phyloP scores from a whole-genome alignment of 2,329 filamentous ascomycete genomes.

The Cryoendolithus antarcticus region DNA sequence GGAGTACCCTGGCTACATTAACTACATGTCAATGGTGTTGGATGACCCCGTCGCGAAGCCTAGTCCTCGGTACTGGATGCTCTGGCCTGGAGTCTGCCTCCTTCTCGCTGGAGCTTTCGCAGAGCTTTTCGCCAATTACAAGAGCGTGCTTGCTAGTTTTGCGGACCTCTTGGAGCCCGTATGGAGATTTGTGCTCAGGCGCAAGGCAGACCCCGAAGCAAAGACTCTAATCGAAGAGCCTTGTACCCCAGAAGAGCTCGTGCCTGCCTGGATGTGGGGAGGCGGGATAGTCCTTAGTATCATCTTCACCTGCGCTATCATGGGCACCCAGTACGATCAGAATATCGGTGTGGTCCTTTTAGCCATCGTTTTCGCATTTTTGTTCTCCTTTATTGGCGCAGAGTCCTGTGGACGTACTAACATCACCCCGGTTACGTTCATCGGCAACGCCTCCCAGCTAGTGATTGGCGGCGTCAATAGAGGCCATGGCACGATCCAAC shows the following conservation, averaged over 20 bases:
- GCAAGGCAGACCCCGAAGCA: too few relatives aligned
- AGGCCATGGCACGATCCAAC: conserved; percentile 37
- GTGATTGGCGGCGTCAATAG: conserved; percentile 53
- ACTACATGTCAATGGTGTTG: conserved; percentile 26
- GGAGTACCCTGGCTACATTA: conserved; percentile 28
- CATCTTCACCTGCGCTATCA: conserved; percentile 39
- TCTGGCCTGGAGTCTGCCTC: conserved; percentile 39
- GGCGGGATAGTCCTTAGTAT: conserved; percentile 36
- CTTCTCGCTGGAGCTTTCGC: conserved; percentile 41
- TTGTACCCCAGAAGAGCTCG: conserved; percentile 34
- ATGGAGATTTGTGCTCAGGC: too few relatives aligned
- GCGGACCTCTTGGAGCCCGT: too few relatives aligned
- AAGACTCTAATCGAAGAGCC: conserved; percentile 36
- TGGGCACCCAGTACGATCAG: conserved; percentile 44
- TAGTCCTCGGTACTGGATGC: conserved; percentile 39
- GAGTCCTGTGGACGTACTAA: conserved; percentile 45
- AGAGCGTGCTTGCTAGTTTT: background rate
- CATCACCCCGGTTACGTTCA: conserved; percentile 52
- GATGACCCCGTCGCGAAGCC: conserved; percentile 17
- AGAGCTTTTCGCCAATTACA: conserved; percentile 10
- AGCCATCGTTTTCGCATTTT: conserved; percentile 44
- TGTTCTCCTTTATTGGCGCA: conserved; percentile 50
- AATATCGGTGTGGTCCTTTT: conserved; percentile 45
- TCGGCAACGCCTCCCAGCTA: conserved; percentile 56
- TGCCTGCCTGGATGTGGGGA: conserved; percentile 43